Evolutionary conservation across 129 eudicot species (phyloP).

Genomic region (Helianthus tuberosus): DNA sequence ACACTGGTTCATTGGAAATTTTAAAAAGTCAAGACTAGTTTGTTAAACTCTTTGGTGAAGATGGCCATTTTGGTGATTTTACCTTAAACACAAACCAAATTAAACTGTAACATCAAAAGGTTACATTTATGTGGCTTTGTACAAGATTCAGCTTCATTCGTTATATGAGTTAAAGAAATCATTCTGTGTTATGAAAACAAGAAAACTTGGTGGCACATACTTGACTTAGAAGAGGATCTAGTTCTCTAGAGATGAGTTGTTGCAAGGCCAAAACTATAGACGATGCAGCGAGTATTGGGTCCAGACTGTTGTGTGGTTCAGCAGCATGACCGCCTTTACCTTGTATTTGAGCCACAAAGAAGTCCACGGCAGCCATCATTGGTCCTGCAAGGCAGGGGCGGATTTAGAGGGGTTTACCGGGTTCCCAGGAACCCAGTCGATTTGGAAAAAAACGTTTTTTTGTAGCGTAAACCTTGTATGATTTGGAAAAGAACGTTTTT

Average conservation of each 20-base stretch:
- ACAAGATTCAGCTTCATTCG: not conserved
- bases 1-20: too few relatives aligned
- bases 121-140: not conserved
- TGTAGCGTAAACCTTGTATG: too few relatives aligned
- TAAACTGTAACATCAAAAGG: not conserved
- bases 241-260: constrained; percentile 78
- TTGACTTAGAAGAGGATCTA: constrained; percentile 74
- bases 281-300: constrained; percentile 78
- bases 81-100: too few relatives aligned
- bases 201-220: constrained; percentile 40
- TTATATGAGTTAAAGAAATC: not conserved
- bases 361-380: constrained; percentile 54
- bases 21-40: too few relatives aligned
- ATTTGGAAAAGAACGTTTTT: too few relatives aligned
- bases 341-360: constrained; percentile 64
- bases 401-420: too few relatives aligned
- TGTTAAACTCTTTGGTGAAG: too few relatives aligned
- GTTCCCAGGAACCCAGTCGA: too few relatives aligned
- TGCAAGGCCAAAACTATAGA: constrained; percentile 69
- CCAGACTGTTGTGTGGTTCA: constrained; percentile 53
- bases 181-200: constrained; percentile 14
- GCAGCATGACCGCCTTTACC: constrained; percentile 90
- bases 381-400: constrained; percentile 62
- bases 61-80: too few relatives aligned
- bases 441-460: too few relatives aligned